Evolutionary conservation across 768 basidiomycete species (phyloP), one percentile per base, ranked within the genome.

Genomic region (Agaricus subrufescens): DNA sequence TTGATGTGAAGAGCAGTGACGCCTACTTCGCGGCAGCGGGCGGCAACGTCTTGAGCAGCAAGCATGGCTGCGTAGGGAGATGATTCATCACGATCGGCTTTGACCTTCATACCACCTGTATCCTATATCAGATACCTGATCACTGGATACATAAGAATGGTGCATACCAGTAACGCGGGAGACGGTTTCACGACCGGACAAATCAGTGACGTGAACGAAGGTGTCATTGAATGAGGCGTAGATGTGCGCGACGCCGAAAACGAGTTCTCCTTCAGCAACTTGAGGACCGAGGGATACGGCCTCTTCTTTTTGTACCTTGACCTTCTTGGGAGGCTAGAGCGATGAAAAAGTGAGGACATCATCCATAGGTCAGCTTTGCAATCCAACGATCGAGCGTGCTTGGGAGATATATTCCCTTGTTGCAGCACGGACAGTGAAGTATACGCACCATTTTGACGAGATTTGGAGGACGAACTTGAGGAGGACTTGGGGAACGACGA

Each of bases 191-290:
- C 92, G 95, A 66, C 97, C 97, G 25, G 94, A 94, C 57, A 98
- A 77, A 89, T 98, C 97, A 73, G 97, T 99, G 67, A 99, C 81
- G 71, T 99, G 97, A 64, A 99, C 97, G 73, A 98, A 98, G 57
- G 97, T 99, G 70, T 99, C 97, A 76, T 99, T 99, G 86, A 99
- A 99, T 56, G 94, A 96, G 40, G 97, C 96, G 66, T 89, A 98
- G 78, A 98, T 98, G 80, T 96, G 96, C 10, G 97, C 97, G 59
- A 98, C 94, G 63, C 96, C 96, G 69, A 96, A 98, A 43, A 98
- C 96, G 67, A 89, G 86, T 75, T 98, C 94, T 69, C 96, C 94
- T 72, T 97, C 94, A 59, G 88, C 87, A 66, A 95, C 91, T 71
- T 98, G 89, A 65, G 95, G 96, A 62, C 96, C 95, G 73, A 97